These are phyloP conservation scores for Purshia tridentata DNA, from an alignment of 306 rosid species.

Conservation along the genomic window DNA sequence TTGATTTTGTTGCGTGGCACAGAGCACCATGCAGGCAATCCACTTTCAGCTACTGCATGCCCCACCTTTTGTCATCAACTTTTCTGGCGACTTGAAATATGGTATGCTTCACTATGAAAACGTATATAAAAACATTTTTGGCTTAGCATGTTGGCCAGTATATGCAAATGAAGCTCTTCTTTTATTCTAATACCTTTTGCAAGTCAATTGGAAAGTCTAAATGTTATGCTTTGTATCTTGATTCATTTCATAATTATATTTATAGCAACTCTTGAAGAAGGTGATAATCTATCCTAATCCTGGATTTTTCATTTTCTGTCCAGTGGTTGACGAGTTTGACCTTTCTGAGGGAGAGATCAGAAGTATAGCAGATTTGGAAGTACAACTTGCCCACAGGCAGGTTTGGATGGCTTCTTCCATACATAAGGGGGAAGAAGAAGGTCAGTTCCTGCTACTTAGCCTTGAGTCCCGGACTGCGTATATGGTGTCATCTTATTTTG, in stretches of 20 bases:
- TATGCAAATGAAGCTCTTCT: background rate
- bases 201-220: constrained; percentile 10
- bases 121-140: constrained; percentile 3
- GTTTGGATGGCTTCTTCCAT: constrained; percentile 98
- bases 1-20: constrained; percentile 36
- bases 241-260: constrained; percentile 2
- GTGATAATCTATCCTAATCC: constrained; percentile 22
- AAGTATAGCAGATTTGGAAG: constrained; percentile 49
- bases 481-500: background rate
- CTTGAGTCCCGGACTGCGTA: constrained; percentile 19
- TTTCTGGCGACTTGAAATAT: constrained; percentile 81
- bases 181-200: background rate
- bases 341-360: constrained; percentile 40
- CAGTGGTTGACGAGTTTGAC: constrained; percentile 68
- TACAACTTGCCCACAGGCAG: constrained; percentile 51
- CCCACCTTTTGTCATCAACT: constrained; percentile 65
- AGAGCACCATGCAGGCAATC: constrained; percentile 82
- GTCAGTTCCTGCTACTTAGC: constrained; percentile 43
- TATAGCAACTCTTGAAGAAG: constrained; percentile 16
- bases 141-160: constrained; percentile 17
- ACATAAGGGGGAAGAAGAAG: constrained; percentile 92
- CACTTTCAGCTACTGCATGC: constrained; percentile 85
- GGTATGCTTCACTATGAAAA: constrained; percentile 44
- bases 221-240: constrained; percentile 3
- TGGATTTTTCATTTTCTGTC: constrained; percentile 5